phyloP scores from a whole-genome alignment of 495 filamentous ascomycete genomes.

The Pseudoneurospora amorphoporcata region DNA sequence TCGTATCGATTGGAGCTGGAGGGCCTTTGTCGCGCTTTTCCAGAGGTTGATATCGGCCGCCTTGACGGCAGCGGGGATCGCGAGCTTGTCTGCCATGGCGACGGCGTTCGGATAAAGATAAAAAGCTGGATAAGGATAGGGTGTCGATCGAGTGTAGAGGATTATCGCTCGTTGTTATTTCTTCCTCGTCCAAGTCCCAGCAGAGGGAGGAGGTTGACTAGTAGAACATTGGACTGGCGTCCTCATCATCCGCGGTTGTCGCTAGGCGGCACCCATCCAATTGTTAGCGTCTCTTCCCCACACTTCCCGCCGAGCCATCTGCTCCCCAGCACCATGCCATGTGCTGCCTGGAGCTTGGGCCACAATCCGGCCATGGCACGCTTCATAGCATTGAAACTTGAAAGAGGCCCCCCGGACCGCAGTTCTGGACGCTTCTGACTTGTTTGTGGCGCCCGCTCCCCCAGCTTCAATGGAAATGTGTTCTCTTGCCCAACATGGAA shows the following conservation, averaged over 20 bases:
- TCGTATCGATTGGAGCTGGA: conserved; percentile 73
- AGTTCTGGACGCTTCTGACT: conserved; percentile 15
- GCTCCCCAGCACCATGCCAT: background rate
- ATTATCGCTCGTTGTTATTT: background rate
- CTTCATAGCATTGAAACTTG: background rate
- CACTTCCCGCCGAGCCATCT: background rate
- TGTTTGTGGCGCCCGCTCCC: conserved; percentile 12
- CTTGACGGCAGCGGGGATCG: conserved; percentile 56
- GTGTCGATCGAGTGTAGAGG: background rate
- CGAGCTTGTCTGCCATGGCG: conserved; percentile 58
- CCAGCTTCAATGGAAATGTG: conserved; percentile 19
- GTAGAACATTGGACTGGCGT: background rate
- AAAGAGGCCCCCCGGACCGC: background rate
- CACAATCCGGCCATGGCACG: conserved; percentile 7
- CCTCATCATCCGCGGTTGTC: background rate
- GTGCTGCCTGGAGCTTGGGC: conserved; percentile 17
- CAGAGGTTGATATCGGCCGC: conserved; percentile 60
- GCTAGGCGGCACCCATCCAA: background rate
- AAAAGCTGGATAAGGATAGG: background rate
- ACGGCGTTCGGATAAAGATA: background rate
- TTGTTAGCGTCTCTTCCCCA: conserved; percentile 5
- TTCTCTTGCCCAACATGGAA: conserved; percentile 31
- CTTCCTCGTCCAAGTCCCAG: background rate
- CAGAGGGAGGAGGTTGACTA: background rate
- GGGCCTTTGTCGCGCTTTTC: conserved; percentile 65